These are phyloP conservation scores for Diplosphaera chodatii DNA, from an alignment of 139 green algal genomes.

Conservation along the genomic window DNA sequence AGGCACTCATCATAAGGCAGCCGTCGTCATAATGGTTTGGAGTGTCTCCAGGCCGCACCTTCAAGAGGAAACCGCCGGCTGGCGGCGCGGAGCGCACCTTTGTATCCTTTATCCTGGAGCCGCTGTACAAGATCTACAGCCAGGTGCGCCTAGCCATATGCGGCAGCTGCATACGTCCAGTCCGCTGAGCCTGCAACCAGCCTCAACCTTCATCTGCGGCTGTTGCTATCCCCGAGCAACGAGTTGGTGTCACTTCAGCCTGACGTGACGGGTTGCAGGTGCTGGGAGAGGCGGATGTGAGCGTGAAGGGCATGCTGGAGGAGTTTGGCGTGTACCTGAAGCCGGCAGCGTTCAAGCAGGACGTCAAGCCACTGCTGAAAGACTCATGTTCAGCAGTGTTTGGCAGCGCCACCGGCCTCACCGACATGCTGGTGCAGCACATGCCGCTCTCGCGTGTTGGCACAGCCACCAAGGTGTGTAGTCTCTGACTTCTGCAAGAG, in stretches of 20 bases:
- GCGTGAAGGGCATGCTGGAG: conserved; percentile 48
- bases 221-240: too few relatives aligned
- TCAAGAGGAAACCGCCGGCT: conserved; percentile 58
- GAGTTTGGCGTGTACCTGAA: conserved; percentile 83
- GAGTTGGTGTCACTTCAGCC: too few relatives aligned
- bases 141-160: conserved; percentile 53
- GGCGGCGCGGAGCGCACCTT: conserved; percentile 74
- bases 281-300: conserved; percentile 47
- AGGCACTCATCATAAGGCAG: not conserved
- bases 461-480: conserved; percentile 59
- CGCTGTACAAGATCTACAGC: conserved; percentile 94
- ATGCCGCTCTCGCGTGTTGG: conserved; percentile 70
- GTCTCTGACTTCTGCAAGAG: too few relatives aligned
- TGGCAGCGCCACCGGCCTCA: conserved; percentile 69
- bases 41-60: conserved; percentile 49
- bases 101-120: conserved; percentile 94
- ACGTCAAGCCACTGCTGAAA: conserved; percentile 91
- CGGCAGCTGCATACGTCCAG: too few relatives aligned
- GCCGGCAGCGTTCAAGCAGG: conserved; percentile 55
- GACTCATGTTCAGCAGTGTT: conserved; percentile 60
- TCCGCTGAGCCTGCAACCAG: too few relatives aligned
- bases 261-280: too few relatives aligned
- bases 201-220: too few relatives aligned
- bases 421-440: conserved; percentile 86
- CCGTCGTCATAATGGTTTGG: too few relatives aligned